These are phyloP conservation scores for Leishmania tropica DNA, from an alignment of 208 protist species.

Conservation along the genomic window DNA sequence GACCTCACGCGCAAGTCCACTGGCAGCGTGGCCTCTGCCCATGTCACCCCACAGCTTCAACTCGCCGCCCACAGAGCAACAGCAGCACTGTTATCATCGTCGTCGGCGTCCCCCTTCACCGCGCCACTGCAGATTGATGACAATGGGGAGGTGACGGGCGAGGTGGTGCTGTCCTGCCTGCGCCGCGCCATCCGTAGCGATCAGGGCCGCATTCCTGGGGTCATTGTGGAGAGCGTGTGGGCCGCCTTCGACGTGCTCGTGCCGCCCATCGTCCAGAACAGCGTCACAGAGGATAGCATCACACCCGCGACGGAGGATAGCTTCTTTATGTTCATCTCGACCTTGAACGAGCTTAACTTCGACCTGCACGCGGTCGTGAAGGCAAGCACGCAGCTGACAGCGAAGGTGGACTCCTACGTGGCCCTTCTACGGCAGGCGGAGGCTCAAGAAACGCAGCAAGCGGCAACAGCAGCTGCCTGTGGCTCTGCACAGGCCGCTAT, in stretches of 20 bases:
- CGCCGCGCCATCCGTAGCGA: conserved; percentile 47
- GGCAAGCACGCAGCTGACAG: conserved; percentile 29
- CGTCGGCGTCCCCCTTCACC: background rate
- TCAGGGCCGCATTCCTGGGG: conserved; percentile 46
- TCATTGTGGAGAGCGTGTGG: conserved; percentile 73
- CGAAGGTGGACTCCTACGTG: conserved; percentile 34
- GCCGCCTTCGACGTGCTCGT: conserved; percentile 69
- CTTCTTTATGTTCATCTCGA: conserved; percentile 65
- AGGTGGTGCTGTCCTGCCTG: conserved; percentile 28
- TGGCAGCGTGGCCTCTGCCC: background rate
- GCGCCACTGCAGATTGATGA: background rate
- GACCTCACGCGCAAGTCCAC: conserved; percentile 33
- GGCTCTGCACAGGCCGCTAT: background rate
- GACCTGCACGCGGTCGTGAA: conserved; percentile 44
- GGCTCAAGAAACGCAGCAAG: background rate
- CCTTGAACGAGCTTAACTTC: conserved; percentile 63
- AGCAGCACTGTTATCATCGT: background rate
- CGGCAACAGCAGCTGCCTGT: background rate
- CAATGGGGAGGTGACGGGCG: conserved; percentile 13
- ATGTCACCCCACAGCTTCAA: conserved; percentile 13
- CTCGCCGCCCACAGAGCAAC: background rate
- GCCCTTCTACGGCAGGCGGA: conserved; percentile 21
- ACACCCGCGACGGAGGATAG: conserved; percentile 22
- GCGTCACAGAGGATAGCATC: conserved; percentile 35
- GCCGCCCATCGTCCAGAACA: conserved; percentile 34